These are phyloP conservation scores for Cercospora sp. DNA, from an alignment of 2,329 filamentous ascomycete genomes.

Conservation along the genomic window DNA sequence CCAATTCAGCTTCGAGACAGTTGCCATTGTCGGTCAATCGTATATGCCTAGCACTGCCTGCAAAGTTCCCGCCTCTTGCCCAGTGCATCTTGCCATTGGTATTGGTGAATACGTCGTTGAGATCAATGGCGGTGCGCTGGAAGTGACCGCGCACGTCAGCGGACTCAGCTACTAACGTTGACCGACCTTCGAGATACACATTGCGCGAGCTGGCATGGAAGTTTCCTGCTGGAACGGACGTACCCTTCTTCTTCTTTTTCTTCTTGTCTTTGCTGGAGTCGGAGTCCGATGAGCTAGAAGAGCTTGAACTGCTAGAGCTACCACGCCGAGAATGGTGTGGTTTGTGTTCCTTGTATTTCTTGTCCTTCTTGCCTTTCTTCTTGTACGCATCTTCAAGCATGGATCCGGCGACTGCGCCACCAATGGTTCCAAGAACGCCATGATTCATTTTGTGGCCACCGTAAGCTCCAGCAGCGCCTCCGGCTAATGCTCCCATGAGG, in stretches of 20 bases:
- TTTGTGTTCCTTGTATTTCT: slow-evolving; percentile 26
- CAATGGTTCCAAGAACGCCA: slow-evolving; percentile 58
- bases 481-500: slow-evolving; percentile 56
- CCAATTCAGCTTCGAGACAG: slow-evolving; percentile 41
- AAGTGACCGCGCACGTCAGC: slow-evolving; percentile 36
- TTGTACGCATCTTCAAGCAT: slow-evolving; percentile 57
- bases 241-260: slow-evolving; percentile 23
- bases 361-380: slow-evolving; percentile 43
- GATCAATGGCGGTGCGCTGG: slow-evolving; percentile 38
- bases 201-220: slow-evolving; percentile 40
- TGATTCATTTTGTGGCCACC: slow-evolving; percentile 58
- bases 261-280: slow-evolving; percentile 19
- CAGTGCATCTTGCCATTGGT: slow-evolving; percentile 41
- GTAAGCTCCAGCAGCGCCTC: slow-evolving; percentile 59
- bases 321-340: slow-evolving; percentile 19
- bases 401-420: slow-evolving; percentile 57
- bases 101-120: slow-evolving; percentile 44
- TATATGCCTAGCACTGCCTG: slow-evolving; percentile 36
- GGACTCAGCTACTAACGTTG: slow-evolving; percentile 43
- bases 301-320: slow-evolving; percentile 22
- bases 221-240: slow-evolving; percentile 38
- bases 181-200: slow-evolving; percentile 40
- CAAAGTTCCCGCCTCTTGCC: slow-evolving; percentile 43
- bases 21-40: slow-evolving; percentile 37
- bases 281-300: slow-evolving; percentile 28